phyloP scores from a whole-genome alignment of 768 basidiomycete species.

The Suillus decipiens region DNA sequence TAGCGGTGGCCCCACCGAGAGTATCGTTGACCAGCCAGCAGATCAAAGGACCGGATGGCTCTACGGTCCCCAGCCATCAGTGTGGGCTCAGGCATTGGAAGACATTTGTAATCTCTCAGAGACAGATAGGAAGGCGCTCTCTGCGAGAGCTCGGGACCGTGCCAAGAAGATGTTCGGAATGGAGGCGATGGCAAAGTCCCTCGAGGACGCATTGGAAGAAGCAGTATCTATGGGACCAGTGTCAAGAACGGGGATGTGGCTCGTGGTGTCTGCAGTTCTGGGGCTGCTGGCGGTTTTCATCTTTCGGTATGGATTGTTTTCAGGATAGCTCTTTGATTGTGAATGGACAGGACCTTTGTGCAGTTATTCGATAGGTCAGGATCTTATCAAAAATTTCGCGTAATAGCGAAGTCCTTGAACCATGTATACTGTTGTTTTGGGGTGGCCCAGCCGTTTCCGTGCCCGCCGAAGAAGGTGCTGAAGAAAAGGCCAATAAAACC shows the following conservation, averaged over 20 bases:
- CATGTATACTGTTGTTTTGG: constrained; percentile 75
- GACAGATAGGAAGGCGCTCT: constrained; percentile 48
- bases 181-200: constrained; percentile 64
- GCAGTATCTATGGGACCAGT: constrained; percentile 58
- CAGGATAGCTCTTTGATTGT: constrained; percentile 5
- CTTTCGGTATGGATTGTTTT: constrained; percentile 23
- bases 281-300: constrained; percentile 27
- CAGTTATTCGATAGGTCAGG: neutral
- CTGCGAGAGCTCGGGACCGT: constrained; percentile 55
- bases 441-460: constrained; percentile 63
- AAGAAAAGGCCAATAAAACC: constrained; percentile 69
- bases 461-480: constrained; percentile 83
- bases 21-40: constrained; percentile 49
- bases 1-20: constrained; percentile 91
- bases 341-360: neutral
- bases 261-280: constrained; percentile 17
- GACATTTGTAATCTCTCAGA: constrained; percentile 54
- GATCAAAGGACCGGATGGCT: constrained; percentile 77
- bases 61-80: constrained; percentile 53
- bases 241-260: constrained; percentile 5
- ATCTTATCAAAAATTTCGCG: constrained; percentile 22
- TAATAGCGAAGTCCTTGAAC: constrained; percentile 70
- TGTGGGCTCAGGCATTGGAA: constrained; percentile 71
- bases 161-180: constrained; percentile 73
- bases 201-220: constrained; percentile 57